phyloP scores from a whole-genome alignment of 1,284 basidiomycete species.

The Sanguinoderma infundibulare region DNA sequence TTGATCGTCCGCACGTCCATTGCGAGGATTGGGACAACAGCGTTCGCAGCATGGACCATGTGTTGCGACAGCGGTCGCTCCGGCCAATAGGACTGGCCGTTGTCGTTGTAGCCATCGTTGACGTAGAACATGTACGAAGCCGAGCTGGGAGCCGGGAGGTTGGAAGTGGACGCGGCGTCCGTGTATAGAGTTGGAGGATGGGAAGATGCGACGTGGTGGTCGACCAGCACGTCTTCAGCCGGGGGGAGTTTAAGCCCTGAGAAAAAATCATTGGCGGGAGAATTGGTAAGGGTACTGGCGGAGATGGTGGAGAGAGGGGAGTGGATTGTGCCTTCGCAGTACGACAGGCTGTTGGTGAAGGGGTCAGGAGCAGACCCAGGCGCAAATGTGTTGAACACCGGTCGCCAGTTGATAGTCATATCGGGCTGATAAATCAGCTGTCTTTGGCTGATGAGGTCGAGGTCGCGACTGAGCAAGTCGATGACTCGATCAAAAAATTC shows the following conservation, averaged over 20 bases:
- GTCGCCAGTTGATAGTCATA: neutral
- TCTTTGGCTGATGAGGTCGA: neutral
- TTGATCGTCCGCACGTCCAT: neutral
- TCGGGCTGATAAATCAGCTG: neutral
- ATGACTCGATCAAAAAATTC: neutral
- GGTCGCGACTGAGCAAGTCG: neutral
- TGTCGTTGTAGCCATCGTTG: neutral
- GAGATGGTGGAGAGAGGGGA: neutral
- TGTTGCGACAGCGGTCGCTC: conserved; percentile 1
- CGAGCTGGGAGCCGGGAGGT: neutral
- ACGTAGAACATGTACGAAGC: neutral
- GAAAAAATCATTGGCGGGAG: neutral
- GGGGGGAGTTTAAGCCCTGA: neutral
- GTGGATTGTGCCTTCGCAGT: neutral
- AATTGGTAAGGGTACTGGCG: neutral
- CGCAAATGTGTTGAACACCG: neutral
- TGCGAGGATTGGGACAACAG: neutral
- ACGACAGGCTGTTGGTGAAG: neutral
- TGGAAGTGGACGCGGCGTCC: neutral
- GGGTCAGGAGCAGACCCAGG: neutral
- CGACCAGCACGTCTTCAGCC: neutral
- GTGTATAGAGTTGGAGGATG: neutral
- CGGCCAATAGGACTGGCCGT: neutral
- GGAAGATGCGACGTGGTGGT: neutral
- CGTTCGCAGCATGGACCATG: conserved; percentile 1